Evolutionary conservation across 1,284 basidiomycete genomes (phyloP).

Genomic region (Rugosomyces carneus): DNA sequence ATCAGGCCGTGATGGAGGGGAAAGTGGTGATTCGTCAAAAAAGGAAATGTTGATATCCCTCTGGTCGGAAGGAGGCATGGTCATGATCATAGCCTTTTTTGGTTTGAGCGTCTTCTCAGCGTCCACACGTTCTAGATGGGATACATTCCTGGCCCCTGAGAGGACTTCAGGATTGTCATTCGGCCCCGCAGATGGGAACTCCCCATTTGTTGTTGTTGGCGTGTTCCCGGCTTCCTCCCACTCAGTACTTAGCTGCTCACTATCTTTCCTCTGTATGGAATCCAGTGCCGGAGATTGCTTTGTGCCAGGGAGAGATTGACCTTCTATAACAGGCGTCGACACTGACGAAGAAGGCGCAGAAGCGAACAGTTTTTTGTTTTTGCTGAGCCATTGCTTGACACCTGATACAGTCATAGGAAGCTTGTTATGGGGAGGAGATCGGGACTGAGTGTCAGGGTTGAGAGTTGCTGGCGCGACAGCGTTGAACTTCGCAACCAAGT

Average conservation of each 20-base stretch:
- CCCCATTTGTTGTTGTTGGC: conserved; percentile 39
- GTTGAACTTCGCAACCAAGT: conserved; percentile 49
- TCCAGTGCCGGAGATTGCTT: conserved; percentile 65
- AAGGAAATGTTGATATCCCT: conserved; percentile 17
- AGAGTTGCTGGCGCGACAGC: conserved; percentile 39
- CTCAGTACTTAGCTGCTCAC: conserved; percentile 43
- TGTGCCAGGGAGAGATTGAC: conserved; percentile 27
- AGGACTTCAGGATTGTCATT: conserved; percentile 7
- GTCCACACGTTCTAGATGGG: conserved; percentile 26
- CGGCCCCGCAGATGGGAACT: conserved; percentile 12
- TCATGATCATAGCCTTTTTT: conserved; percentile 23
- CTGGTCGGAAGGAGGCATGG: conserved; percentile 19
- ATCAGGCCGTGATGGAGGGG: conserved; percentile 46
- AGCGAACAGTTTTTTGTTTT: conserved; percentile 44
- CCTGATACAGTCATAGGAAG: conserved; percentile 68
- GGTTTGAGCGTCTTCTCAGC: conserved; percentile 37
- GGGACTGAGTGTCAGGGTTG: conserved; percentile 41
- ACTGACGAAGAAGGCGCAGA: conserved; percentile 34
- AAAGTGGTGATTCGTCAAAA: conserved; percentile 26
- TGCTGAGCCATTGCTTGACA: conserved; percentile 71
- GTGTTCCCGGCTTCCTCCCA: conserved; percentile 57
- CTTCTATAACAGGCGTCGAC: conserved; percentile 25
- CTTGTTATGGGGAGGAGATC: conserved; percentile 39
- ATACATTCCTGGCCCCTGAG: conserved; percentile 17
- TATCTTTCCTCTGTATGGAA: conserved; percentile 50